Evolutionary conservation across 2,329 filamentous ascomycete genomes (phyloP), one percentile per base, ranked within the genome.

Genomic region (Cladosporium sp.): DNA sequence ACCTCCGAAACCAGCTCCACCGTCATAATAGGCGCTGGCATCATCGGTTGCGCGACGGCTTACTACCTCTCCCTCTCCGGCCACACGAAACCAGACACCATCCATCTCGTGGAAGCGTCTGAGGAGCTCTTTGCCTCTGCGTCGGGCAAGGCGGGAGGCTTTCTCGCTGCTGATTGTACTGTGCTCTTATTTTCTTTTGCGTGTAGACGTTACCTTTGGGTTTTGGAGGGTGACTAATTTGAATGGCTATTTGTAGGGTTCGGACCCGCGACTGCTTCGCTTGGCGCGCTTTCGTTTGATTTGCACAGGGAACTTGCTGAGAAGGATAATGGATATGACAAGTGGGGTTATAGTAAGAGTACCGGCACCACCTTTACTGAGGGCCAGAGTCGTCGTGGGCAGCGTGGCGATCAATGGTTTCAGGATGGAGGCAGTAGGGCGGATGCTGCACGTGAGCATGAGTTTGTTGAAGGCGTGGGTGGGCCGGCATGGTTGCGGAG

Each of bases 71-170:
- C 82, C 6, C 59, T 69, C 42, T 63, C 64, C 1, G 59, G 62
- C 7, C 61, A 63, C 46, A 62, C 67, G 38, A 56, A 63, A 39
- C 68, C 72, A 4, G 57, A 69, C 16, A 69, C 72, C 27, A 80
- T 84, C 46, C 78, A 82, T 54, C 67, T 85, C 18, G 55, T 85
- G 33, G 82, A 84, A 58, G 71, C 78, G 5, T 77, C 77, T 4
- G 65, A 73, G 0, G 64, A 80, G 54, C 75, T 91, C 27, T 88
- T 91, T 66, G 77, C 80, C 9, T 87, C 83, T 25, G 86, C 87
- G 0, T 90, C 85, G 2, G 86, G 87, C 1, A 83, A 79, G 56
- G 85, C 86, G 0, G 88, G 78, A 15, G 86, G 87, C 0, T 92
- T 91, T 60, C 62, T 91, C 7, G 86, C 86, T 0, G 75, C 73